These are phyloP conservation scores for Chaetothyriales sp. DNA, from an alignment of 2,329 filamentous ascomycete species.

Conservation along the genomic window DNA sequence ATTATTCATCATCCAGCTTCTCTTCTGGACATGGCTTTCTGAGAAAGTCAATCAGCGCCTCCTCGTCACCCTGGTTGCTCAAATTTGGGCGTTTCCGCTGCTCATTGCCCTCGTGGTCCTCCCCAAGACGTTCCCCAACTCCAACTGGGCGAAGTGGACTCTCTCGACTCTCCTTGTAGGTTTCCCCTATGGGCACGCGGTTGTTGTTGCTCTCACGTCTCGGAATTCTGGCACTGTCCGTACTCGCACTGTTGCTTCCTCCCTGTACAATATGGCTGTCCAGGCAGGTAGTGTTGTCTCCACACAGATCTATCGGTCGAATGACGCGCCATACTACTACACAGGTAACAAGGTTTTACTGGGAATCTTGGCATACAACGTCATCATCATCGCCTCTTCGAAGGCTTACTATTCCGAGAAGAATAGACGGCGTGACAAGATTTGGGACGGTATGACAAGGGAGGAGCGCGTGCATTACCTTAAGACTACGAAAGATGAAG, in stretches of 20 bases:
- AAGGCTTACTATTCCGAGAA: constrained; percentile 29
- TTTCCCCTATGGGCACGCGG: constrained; percentile 46
- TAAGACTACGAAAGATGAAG: constrained; percentile 38
- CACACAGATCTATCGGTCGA: constrained; percentile 41
- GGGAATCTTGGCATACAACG: constrained; percentile 35
- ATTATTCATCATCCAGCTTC: constrained; percentile 44
- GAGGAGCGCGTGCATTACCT: constrained; percentile 38
- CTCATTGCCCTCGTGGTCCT: constrained; percentile 43
- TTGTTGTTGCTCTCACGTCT: constrained; percentile 47
- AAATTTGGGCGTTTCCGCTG: constrained; percentile 49
- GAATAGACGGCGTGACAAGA: constrained; percentile 23
- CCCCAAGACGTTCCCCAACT: constrained; percentile 33
- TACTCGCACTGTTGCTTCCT: constrained; percentile 48
- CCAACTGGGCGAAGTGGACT: constrained; percentile 40
- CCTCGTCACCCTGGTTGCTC: constrained; percentile 35
- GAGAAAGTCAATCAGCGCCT: constrained; percentile 35
- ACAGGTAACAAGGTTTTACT: constrained; percentile 39
- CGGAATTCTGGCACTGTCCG: constrained; percentile 51
- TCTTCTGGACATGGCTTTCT: constrained; percentile 41
- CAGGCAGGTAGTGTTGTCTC: constrained; percentile 29
- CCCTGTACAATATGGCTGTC: constrained; percentile 35
- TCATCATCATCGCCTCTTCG: constrained; percentile 36
- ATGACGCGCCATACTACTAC: constrained; percentile 41
- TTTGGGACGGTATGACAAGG: constrained; percentile 29
- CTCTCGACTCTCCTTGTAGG: constrained; percentile 37